Base-by-base conservation (phyloP, 768 basidiomycete species). In the Serendipita sp. region DNA sequence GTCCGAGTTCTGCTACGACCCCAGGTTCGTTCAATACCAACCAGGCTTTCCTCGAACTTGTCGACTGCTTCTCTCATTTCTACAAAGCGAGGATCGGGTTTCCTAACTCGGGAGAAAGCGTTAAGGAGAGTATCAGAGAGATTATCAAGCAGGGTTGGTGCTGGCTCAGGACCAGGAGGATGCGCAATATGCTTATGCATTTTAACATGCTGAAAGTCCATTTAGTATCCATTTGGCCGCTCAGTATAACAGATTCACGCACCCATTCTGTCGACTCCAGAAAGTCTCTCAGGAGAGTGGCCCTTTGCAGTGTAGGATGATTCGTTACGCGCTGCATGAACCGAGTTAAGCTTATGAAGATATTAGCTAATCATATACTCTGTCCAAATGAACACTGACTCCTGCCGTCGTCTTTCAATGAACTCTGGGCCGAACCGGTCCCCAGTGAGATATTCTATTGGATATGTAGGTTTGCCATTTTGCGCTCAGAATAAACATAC, bases 191-290 rank as follows among this genome's bases (percentile, higher is more conserved):
- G 92, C 71, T 94, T 90, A 73, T 98, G 94, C 91, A 96, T 98
- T 71, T 88, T 85, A 30, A 98, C 94, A 70, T 91, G 89, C 95
- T 97, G 69, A 54, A 44, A 23, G 28, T 10, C 10, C 7, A 28
- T 35, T 28, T 1, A 28, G 18, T 32, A n/a, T 23, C 23, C 23
- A 35, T 60, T 2, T 36, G 16, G 8, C 16, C 1, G 8, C 35
- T 18, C 16, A 30, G 28, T 34, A 8, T 32, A 35, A 10, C 2
- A 8, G 56, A 4, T 60, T 28, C 7, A 68, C 85, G 66, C 73
- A 94, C 95, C 96, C 96, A 99, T 94, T 99, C 96, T 38, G 90
- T 89, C 2, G 93, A 95, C 73, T 92, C 90, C 66, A 98, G 86
- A 78, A 99, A 99, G 34, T 91, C 89, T 5, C 88, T 85, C n/a